phyloP scores from a whole-genome alignment of 2,329 filamentous ascomycete species.

The Penicillium sp. region DNA sequence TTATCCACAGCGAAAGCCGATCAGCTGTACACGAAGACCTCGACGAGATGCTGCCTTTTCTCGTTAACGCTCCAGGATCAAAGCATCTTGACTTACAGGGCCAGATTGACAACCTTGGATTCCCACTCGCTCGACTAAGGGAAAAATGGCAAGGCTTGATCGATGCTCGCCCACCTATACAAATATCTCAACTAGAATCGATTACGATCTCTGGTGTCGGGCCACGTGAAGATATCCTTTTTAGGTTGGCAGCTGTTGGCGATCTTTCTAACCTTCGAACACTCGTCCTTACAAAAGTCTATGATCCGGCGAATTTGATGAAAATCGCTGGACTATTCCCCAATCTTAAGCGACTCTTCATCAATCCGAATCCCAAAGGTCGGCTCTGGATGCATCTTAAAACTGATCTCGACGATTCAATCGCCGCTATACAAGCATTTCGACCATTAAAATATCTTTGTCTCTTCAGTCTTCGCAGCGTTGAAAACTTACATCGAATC shows the following conservation, averaged over 20 bases:
- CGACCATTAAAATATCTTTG: conserved; percentile 6
- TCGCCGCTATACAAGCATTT: conserved; percentile 3
- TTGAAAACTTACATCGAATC: not conserved
- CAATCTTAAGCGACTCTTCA: conserved; percentile 8
- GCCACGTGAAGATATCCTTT: not conserved
- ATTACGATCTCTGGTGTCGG: not conserved
- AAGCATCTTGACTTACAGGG: conserved; percentile 4
- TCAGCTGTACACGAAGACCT: not conserved
- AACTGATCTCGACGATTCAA: not conserved
- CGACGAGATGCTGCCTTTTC: conserved; percentile 2
- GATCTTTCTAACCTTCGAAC: conserved; percentile 7
- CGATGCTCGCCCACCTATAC: not conserved
- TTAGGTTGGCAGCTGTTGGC: not conserved
- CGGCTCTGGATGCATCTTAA: not conserved
- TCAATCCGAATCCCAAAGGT: not conserved
- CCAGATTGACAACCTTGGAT: too few relatives aligned
- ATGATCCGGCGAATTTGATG: not conserved
- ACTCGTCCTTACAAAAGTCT: not conserved
- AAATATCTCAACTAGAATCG: conserved; percentile 3
- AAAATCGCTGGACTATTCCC: conserved; percentile 1
- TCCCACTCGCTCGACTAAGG: not conserved
- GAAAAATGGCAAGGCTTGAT: not conserved
- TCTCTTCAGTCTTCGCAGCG: not conserved
- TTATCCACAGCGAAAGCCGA: not conserved
- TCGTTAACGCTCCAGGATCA: conserved; percentile 1